Evolutionary conservation across 108 stramenopile genomes (phyloP).

Genomic region (Cafeteria roenbergensis): DNA sequence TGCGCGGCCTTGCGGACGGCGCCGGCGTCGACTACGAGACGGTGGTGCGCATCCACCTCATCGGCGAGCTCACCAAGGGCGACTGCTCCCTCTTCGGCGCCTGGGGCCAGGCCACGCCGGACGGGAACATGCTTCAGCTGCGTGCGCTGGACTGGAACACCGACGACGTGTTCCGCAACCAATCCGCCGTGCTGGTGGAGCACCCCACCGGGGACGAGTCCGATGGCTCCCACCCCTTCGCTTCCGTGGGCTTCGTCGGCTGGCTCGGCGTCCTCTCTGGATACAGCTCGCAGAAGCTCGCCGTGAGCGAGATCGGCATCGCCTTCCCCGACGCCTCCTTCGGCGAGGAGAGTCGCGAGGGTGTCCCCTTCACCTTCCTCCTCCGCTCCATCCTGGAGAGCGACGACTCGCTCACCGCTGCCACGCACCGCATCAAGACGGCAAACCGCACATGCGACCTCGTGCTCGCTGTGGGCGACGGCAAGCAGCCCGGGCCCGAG

Average conservation of each 20-base stretch:
- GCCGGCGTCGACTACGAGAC: conserved; percentile 1
- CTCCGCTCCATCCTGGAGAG: conserved; percentile 20
- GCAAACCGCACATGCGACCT: conserved; percentile 18
- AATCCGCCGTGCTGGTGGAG: conserved; percentile 11
- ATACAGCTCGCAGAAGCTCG: conserved; percentile 2
- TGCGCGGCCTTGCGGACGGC: conserved; percentile 14
- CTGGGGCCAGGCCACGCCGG: conserved; percentile 7
- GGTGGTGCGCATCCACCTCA: conserved; percentile 10
- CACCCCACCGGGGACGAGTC: conserved; percentile 8
- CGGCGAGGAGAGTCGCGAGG: conserved; percentile 17
- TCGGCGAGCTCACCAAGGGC: conserved; percentile 15
- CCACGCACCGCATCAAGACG: conserved; percentile 1
- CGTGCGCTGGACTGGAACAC: conserved; percentile 24
- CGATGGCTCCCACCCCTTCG: conserved; percentile 7
- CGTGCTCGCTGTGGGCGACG: conserved; percentile 19
- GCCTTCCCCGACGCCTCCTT: conserved; percentile 24
- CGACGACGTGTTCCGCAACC: conserved; percentile 13
- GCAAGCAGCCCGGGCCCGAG: conserved; percentile 1
- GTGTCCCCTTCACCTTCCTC: conserved; percentile 18
- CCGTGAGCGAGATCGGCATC: conserved; percentile 20
- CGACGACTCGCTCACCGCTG: conserved; percentile 7
- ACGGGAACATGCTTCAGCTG: conserved; percentile 14
- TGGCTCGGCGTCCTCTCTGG: conserved; percentile 9
- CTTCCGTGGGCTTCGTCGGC: conserved; percentile 16
- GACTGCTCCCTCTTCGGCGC: conserved; percentile 19